Percentiles rank a stretch among this genome's conserved stretches.
Evolutionary conservation across 306 rosid species (phyloP).

Genomic region (Quercus suber): DNA sequence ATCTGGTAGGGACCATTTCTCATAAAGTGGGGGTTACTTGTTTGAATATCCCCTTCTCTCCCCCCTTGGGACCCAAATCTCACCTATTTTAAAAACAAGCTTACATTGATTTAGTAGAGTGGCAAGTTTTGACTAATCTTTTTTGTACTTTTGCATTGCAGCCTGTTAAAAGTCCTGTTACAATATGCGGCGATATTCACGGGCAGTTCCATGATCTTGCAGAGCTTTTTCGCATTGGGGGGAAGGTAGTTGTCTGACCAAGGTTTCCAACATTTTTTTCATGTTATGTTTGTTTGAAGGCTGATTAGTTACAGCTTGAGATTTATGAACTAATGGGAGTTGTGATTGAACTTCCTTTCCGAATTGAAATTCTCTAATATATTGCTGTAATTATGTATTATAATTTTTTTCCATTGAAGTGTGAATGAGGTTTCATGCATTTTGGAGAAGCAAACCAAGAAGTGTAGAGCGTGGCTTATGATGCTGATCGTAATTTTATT

Average conservation of each 20-base stretch:
- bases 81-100: neutral
- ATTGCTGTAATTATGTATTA: neutral
- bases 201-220: slow-evolving; percentile 99
- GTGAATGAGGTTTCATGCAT: neutral
- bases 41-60: no score
- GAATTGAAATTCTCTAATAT: neutral
- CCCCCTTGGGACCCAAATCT: no score
- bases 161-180: slow-evolving; percentile 96
- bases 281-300: slow-evolving; percentile 5
- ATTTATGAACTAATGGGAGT: neutral
- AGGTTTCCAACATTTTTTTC: slow-evolving; percentile 7
- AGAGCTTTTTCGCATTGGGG: slow-evolving; percentile 95
- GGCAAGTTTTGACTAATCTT: slow-evolving; percentile 6
- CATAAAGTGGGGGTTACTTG: no score
- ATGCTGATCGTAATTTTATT: neutral
- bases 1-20: no score
- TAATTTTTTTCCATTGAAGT: neutral
- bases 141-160: slow-evolving; percentile 41
- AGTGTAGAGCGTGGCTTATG: neutral
- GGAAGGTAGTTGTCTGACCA: slow-evolving; percentile 60
- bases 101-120: slow-evolving; percentile 10
- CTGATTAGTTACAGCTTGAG: slow-evolving; percentile 7
- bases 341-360: neutral
- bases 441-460: neutral
- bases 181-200: slow-evolving; percentile 96